These are phyloP conservation scores for Pseudozyma hubeiensis DNA, from an alignment of 1,284 basidiomycete species.

Conservation along the genomic window DNA sequence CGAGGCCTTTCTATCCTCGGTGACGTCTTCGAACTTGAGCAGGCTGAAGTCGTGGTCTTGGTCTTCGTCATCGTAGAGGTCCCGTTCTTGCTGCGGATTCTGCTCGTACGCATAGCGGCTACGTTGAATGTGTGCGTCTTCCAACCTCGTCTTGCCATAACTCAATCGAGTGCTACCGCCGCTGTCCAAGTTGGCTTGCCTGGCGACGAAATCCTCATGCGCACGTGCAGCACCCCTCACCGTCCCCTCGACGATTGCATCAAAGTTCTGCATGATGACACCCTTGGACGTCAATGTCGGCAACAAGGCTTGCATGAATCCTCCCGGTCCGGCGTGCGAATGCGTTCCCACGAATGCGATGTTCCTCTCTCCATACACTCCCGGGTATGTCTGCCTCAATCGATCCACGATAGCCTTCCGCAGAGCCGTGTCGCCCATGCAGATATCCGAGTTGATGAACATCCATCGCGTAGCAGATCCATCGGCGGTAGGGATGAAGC, in stretches of 20 bases:
- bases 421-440: constrained; percentile 78
- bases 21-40: constrained; percentile 53
- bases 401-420: constrained; percentile 77
- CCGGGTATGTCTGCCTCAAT: constrained; percentile 74
- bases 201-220: constrained; percentile 73
- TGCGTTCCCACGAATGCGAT: constrained; percentile 83
- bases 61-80: constrained; percentile 53
- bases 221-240: constrained; percentile 78
- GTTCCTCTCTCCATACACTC: constrained; percentile 78
- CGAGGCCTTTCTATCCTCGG: background rate
- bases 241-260: constrained; percentile 78
- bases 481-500: constrained; percentile 45
- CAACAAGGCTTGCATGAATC: constrained; percentile 78
- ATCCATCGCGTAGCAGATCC: constrained; percentile 72
- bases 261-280: constrained; percentile 74
- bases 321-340: constrained; percentile 81
- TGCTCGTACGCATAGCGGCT: constrained; percentile 55
- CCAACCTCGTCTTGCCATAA: constrained; percentile 76
- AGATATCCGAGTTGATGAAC: constrained; percentile 79
- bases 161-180: constrained; percentile 23
- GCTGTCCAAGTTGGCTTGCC: constrained; percentile 9
- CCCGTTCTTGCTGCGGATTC: constrained; percentile 56
- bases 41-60: constrained; percentile 61
- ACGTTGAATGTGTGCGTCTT: constrained; percentile 78
- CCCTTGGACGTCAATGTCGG: constrained; percentile 81